Evolutionary conservation across 2,329 filamentous ascomycete genomes (phyloP), one percentile per base, ranked within the genome.

Genomic region (Rhinocladiella similis): DNA sequence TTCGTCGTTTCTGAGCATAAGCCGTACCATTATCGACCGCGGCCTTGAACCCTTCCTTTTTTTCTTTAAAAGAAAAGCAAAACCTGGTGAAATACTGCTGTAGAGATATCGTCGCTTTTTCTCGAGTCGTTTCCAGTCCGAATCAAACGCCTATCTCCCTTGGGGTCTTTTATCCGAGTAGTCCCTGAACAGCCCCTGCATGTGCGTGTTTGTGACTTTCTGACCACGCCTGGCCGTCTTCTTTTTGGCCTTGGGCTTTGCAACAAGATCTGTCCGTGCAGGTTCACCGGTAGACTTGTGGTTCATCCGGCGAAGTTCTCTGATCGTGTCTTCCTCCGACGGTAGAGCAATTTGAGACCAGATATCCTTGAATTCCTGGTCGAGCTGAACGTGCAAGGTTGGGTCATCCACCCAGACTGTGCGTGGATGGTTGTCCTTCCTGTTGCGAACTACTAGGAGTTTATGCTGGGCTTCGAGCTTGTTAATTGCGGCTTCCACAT

Each of bases 361-460:
- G 75, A 93, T 88, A 57, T 79, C 77, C 70, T 87, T 82, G 72
- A 97, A 97, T 71, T 96, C 91, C 7, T 83, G 76, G 68, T 97
- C 91, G 65, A 97, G 86, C 35, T 77, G 71, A 69, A 91, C 83
- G 66, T 86, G 83, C 50, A 96, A 81, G 12, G 85, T 87, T 13
- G 91, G 83, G 66, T 96, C 90, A 72, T 99, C 90, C 50, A 87
- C 82, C 91, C 92, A 97, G 51, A 99, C 86, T 77, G 88, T 90
- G 66, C 87, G 86, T 1, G 93, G 87, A 65, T 89, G 83, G 68
- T 89, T 88, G 71, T 97, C 93, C 77, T 97, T 97, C 75, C 94
- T 95, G 54, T 92, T 92, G 59, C 92, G 85, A 19, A 90, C 89
- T 5, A 97, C 90, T 35, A 97, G 80, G 45, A 97, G 80, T 72